Base-by-base conservation (phyloP, 2,329 filamentous ascomycete species). In the Trichophyton schoenleinii region DNA sequence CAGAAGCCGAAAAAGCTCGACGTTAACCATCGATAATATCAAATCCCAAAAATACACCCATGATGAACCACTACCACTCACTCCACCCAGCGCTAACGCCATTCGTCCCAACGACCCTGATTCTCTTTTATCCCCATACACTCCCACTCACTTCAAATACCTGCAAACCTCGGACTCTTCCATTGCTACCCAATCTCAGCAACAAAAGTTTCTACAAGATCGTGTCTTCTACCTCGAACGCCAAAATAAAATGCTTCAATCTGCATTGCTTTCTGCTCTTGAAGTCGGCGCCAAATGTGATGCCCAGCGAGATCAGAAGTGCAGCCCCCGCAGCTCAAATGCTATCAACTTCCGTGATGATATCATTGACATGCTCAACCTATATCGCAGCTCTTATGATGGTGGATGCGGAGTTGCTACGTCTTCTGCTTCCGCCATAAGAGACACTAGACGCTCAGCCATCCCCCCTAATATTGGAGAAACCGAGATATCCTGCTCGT, bases 201-300 rank as follows among this genome's bases (percentile, higher is more conserved):
- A 59, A 59, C 58, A 59, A 11, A 65, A 68, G n/a, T 65, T 67
- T 48, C 69, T 75, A 5, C 73, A 76, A 62, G 70, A 70, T 15
- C 73, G 73, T 15, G 69, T 76, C 41, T 68, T 71, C 7, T 69
- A 72, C 22, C 70, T 77, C 6, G 74, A 76, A 61, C 73, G 72
- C 13, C 74, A 77, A 58, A 77, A 77, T 65, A 72, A 72, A 60
- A 70, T 75, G 59, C 71, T 77, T 9, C 74, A 75, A 41, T 74
- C 74, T 4, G 74, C 74, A 38, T 69, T 77, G 8, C 64, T 75
- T 36, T 73, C 74, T 1, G 73, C 74, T 4, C 65, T 76, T 31
- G 72, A 75, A 59, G 70, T 71, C 4, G 72, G 72, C 5, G 68
- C 68, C 34, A 73, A 38, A 28, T 61, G 58, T 36, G 55, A 62